Evolutionary conservation across 2,329 filamentous ascomycete species (phyloP).

Genomic region (Cladobotryum mycophilum): DNA sequence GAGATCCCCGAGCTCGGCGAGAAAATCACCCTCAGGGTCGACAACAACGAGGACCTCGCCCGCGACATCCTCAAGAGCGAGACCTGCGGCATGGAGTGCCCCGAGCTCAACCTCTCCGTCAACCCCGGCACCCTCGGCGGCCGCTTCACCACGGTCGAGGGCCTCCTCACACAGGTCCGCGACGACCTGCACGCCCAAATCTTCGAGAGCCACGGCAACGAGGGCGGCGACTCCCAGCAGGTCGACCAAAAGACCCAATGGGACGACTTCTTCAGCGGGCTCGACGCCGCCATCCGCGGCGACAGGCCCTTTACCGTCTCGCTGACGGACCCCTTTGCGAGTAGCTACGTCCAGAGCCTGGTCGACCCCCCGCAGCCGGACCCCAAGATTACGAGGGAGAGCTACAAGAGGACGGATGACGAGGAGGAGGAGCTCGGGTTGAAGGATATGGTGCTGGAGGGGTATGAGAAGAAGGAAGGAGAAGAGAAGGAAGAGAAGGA

Average conservation of each 20-base stretch:
- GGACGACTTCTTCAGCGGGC: conserved; percentile 70
- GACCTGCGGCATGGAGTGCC: conserved; percentile 78
- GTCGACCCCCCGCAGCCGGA: conserved; percentile 66
- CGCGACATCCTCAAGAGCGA: conserved; percentile 96
- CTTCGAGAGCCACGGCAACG: conserved; percentile 63
- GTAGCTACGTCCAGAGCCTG: conserved; percentile 89
- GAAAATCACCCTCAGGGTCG: conserved; percentile 71
- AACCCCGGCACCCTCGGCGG: conserved; percentile 93
- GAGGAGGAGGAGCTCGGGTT: conserved; percentile 92
- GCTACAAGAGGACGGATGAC: conserved; percentile 81
- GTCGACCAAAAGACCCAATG: conserved; percentile 62
- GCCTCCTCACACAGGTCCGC: conserved; percentile 84
- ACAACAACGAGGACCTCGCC: conserved; percentile 65
- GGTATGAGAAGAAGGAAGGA: conserved; percentile 54
- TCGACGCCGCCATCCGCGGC: conserved; percentile 74
- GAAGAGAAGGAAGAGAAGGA: conserved; percentile 25
- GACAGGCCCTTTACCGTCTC: conserved; percentile 75
- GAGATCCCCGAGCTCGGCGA: conserved; percentile 81
- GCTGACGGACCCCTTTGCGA: conserved; percentile 81
- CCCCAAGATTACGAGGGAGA: conserved; percentile 71
- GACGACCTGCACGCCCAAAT: conserved; percentile 85
- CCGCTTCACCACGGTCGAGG: conserved; percentile 94
- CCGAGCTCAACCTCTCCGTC: conserved; percentile 79
- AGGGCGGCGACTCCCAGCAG: conserved; percentile 73
- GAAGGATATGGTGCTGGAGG: conserved; percentile 86